phyloP scores from a whole-genome alignment of 1,284 basidiomycete species.

The Ganoderma boninense region DNA sequence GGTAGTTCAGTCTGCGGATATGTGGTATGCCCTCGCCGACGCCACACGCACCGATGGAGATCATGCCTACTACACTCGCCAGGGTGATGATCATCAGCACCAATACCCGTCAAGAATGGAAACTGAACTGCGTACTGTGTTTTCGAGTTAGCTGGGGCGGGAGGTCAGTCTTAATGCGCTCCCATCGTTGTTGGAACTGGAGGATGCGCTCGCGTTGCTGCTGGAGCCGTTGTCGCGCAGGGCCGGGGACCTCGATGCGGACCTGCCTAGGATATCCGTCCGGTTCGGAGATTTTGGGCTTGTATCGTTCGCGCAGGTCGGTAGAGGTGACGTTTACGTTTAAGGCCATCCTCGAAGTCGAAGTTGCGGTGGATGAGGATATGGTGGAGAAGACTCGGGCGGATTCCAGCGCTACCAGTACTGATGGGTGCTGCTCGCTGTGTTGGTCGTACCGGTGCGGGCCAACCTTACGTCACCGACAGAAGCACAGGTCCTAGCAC shows the following conservation, averaged over 20 bases:
- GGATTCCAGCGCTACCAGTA: not conserved
- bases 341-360: not conserved
- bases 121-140: conserved; percentile 35
- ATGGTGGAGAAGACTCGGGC: not conserved
- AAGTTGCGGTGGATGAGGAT: not conserved
- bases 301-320: conserved; percentile 6
- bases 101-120: not conserved
- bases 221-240: conserved; percentile 17
- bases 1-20: not conserved
- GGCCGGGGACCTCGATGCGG: not conserved
- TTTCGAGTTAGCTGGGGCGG: conserved; percentile 41
- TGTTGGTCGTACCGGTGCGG: not conserved
- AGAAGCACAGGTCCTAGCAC: not conserved
- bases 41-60: conserved; percentile 37
- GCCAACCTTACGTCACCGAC: not conserved
- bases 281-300: not conserved
- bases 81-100: not conserved
- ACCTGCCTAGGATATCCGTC: not conserved
- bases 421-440: not conserved
- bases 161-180: conserved; percentile 40
- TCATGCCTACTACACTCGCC: conserved; percentile 40
- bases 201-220: conserved; percentile 35
- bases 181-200: conserved; percentile 39
- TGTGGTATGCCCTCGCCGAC: not conserved
- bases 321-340: not conserved